A percentile compares a stretch with the other conserved stretches of the same genome.
phyloP scores from a whole-genome alignment of 1,284 basidiomycete genomes.

The Ceratobasidium sp. region DNA sequence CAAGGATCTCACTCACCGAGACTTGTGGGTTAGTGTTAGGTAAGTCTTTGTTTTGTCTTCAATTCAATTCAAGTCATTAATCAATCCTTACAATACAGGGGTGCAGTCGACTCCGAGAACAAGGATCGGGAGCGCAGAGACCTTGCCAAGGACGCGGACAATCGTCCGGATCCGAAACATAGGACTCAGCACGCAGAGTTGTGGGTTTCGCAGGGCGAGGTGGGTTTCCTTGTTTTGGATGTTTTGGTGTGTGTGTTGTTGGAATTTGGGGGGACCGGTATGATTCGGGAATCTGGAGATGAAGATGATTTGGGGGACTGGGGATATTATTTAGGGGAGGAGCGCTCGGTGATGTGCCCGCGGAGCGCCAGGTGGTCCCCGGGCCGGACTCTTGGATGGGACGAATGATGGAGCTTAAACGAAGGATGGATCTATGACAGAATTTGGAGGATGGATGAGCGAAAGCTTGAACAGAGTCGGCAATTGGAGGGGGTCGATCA shows the following conservation, averaged over 20 bases:
- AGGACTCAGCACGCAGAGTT: slow-evolving; percentile 35
- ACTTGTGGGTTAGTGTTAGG: slow-evolving; percentile 21
- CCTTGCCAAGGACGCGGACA: not conserved
- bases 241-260: not conserved
- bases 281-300: too few relatives aligned
- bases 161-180: not conserved
- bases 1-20: not conserved
- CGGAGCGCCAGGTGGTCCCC: not conserved
- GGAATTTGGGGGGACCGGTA: not conserved
- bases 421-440: too few relatives aligned
- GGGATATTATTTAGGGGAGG: not conserved
- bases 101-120: slow-evolving; percentile 19
- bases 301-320: not conserved
- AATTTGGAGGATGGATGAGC: slow-evolving; percentile 7
- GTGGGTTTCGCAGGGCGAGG: slow-evolving; percentile 25
- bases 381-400: not conserved
- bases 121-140: slow-evolving; percentile 1
- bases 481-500: not conserved
- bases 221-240: not conserved
- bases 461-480: not conserved
- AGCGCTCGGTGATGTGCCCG: not conserved
- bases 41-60: not conserved
- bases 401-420: too few relatives aligned
- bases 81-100: not conserved
- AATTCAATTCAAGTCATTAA: not conserved